Evolutionary conservation across 2,329 filamentous ascomycete species (phyloP).

Genomic region (Aspergillus alliaceus): DNA sequence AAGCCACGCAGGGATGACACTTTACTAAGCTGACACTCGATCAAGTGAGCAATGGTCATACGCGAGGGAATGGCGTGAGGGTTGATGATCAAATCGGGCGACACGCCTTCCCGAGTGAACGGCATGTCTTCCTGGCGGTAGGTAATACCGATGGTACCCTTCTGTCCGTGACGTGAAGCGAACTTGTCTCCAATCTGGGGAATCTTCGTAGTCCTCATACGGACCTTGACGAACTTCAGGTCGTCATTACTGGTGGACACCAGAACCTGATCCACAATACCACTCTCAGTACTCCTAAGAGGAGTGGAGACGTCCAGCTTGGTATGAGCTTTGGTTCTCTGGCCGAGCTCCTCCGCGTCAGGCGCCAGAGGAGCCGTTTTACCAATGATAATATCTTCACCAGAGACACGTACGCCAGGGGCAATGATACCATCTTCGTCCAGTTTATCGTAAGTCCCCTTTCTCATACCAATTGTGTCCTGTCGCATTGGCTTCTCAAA

Average conservation of each 20-base stretch:
- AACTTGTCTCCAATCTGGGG: constrained; percentile 99
- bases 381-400: constrained; percentile 98
- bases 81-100: constrained; percentile 97
- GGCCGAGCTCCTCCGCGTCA: constrained; percentile 89
- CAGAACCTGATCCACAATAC: constrained; percentile 91
- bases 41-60: constrained; percentile 99
- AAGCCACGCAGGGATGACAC: constrained; percentile 90
- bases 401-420: constrained; percentile 89
- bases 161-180: constrained; percentile 97
- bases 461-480: constrained; percentile 89
- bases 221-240: constrained; percentile 93
- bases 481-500: constrained; percentile 93
- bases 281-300: constrained; percentile 90
- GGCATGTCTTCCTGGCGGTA: constrained; percentile 99
- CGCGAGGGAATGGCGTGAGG: constrained; percentile 98
- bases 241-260: constrained; percentile 94
- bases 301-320: constrained; percentile 96
- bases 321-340: constrained; percentile 83
- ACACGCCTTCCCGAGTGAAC: constrained; percentile 86
- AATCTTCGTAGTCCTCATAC: constrained; percentile 94
- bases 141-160: constrained; percentile 98
- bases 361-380: constrained; percentile 95
- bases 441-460: constrained; percentile 94
- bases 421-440: constrained; percentile 95
- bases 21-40: constrained; percentile 96